Conservation (phyloP, 805 yeast genomes). For the Wickerhamiella cacticola region DNA sequence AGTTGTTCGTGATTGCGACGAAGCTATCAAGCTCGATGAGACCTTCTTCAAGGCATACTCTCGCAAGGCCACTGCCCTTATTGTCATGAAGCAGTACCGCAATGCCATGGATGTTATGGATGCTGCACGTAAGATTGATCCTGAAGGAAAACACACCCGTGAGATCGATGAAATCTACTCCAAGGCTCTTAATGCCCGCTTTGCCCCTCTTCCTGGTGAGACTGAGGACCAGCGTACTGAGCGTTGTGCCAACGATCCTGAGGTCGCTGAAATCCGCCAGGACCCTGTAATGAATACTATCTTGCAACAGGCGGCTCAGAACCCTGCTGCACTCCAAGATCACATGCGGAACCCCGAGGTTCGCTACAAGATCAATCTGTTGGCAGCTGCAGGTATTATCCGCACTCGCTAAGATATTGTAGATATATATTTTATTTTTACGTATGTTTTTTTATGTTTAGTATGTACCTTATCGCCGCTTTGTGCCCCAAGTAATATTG, state of each 20-base stretch:
- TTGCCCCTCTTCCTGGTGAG: constrained; percentile 73
- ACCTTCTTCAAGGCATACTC: constrained; percentile 86
- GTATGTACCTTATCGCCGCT: not conserved
- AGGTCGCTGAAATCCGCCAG: constrained; percentile 77
- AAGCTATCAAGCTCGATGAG: constrained; percentile 82
- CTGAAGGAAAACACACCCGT: constrained; percentile 42
- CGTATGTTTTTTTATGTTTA: not conserved
- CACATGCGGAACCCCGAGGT: constrained; percentile 97
- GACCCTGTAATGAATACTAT: constrained; percentile 97
- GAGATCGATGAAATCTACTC: constrained; percentile 76
- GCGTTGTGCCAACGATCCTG: constrained; percentile 86
- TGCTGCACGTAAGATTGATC: constrained; percentile 64
- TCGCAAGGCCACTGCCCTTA: constrained; percentile 89
- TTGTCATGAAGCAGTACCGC: constrained; percentile 79
- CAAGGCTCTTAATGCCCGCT: constrained; percentile 66
- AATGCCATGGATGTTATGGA: constrained; percentile 71
- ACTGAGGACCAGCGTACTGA: constrained; percentile 90
- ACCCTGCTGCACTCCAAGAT: constrained; percentile 94
- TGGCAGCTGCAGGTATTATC: constrained; percentile 94
- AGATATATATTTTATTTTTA: not conserved
- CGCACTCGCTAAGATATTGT: constrained; percentile 51
- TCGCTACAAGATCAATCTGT: constrained; percentile 69
- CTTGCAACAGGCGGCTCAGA: constrained; percentile 80
- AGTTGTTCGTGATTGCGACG: constrained; percentile 82
- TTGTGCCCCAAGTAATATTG: not conserved